These are phyloP conservation scores for Microdochium nivale DNA, from an alignment of 2,329 filamentous ascomycete genomes.

Conservation along the genomic window DNA sequence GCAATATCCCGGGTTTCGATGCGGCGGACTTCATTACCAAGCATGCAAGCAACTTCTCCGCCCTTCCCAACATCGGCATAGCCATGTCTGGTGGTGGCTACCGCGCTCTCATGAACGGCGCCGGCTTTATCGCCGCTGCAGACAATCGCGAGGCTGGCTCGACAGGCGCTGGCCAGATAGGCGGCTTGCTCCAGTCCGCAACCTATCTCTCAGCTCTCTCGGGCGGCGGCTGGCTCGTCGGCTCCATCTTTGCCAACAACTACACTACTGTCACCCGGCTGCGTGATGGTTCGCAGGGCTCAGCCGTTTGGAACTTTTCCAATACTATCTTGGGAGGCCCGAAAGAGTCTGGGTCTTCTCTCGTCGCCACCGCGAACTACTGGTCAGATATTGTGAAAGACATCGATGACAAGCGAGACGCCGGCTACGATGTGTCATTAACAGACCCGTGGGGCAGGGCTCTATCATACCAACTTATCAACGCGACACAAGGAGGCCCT, in stretches of 20 bases:
- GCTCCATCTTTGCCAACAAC: constrained; percentile 67
- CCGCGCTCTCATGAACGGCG: constrained; percentile 62
- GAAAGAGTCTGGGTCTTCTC: constrained; percentile 14
- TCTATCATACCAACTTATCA: constrained; percentile 63
- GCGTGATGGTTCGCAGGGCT: constrained; percentile 18
- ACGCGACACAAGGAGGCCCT: constrained; percentile 57
- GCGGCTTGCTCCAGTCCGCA: constrained; percentile 57
- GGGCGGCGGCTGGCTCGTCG: constrained; percentile 71
- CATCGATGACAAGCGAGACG: constrained; percentile 52
- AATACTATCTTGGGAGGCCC: constrained; percentile 25
- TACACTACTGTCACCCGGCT: constrained; percentile 51
- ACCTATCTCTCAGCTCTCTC: constrained; percentile 69
- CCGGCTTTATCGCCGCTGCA: constrained; percentile 59
- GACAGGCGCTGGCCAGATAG: constrained; percentile 52
- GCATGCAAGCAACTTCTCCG: constrained; percentile 56
- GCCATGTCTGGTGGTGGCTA: constrained; percentile 67
- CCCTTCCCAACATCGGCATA: constrained; percentile 45
- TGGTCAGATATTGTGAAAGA: constrained; percentile 49
- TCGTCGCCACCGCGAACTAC: constrained; percentile 35
- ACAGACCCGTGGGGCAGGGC: constrained; percentile 70
- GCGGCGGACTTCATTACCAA: constrained; percentile 54
- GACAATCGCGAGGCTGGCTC: constrained; percentile 55
- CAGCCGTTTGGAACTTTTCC: constrained; percentile 25
- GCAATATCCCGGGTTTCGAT: constrained; percentile 65
- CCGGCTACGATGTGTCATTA: constrained; percentile 55